A percentile compares a stretch with the other conserved stretches of the same genome.
Evolutionary conservation across 305 asterid genomes (phyloP).

Genomic region (Fraxinus baroniana): DNA sequence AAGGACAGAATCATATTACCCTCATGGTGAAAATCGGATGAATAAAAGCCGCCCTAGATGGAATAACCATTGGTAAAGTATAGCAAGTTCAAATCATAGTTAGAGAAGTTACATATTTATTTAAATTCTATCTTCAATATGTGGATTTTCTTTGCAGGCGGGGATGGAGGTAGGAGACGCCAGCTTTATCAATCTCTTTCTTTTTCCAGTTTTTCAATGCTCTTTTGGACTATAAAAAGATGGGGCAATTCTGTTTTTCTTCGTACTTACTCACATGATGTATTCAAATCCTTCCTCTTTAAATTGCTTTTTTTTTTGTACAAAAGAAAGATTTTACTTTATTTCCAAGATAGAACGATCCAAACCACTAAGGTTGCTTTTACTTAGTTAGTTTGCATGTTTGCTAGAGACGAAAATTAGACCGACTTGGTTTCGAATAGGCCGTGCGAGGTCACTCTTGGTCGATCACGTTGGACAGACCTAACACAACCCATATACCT

Average conservation of each 20-base stretch:
- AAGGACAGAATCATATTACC: constrained; percentile 58
- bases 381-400: background rate
- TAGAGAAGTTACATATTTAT: background rate
- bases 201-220: background rate
- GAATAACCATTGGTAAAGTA: constrained; percentile 73
- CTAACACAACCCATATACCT: background rate
- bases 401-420: background rate
- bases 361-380: background rate
- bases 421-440: background rate
- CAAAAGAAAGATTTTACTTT: background rate
- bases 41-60: constrained; percentile 79
- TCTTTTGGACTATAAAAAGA: background rate
- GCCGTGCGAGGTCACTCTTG: background rate
- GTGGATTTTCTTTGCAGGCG: constrained; percentile 47
- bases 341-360: background rate
- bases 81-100: background rate
- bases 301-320: background rate
- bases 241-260: constrained; percentile 5
- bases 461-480: background rate
- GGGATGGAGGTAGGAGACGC: constrained; percentile 87
- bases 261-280: background rate
- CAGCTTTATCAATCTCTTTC: constrained; percentile 52
- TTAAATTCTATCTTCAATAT: background rate
- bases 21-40: constrained; percentile 69
- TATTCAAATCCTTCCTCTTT: background rate